These are phyloP conservation scores for Lecanicillium sp. DNA, from an alignment of 2,329 filamentous ascomycete genomes.

Conservation along the genomic window DNA sequence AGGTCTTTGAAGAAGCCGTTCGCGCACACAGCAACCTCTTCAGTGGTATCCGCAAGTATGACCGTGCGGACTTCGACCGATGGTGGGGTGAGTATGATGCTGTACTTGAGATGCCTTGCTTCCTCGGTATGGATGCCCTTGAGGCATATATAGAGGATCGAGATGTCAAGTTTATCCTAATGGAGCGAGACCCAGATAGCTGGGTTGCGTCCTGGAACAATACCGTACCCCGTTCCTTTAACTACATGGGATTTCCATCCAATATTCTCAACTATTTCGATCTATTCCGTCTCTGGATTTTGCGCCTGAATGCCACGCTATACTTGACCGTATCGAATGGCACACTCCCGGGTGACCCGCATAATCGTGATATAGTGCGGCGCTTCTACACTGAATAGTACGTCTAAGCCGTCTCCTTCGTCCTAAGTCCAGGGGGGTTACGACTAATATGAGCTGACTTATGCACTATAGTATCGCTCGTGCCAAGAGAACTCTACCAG, in stretches of 20 bases:
- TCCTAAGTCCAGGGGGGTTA: no score
- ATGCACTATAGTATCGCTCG: slow-evolving; percentile 19
- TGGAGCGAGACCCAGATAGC: slow-evolving; percentile 24
- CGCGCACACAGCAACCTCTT: slow-evolving; percentile 19
- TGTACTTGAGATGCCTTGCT: slow-evolving; percentile 1
- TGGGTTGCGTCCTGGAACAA: slow-evolving; percentile 24
- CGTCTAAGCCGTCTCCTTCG: no score
- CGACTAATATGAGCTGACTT: no score
- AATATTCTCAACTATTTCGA: slow-evolving; percentile 19
- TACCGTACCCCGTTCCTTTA: slow-evolving; percentile 12
- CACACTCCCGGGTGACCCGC: background rate
- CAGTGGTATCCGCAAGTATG: slow-evolving; percentile 22
- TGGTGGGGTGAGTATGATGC: slow-evolving; percentile 30
- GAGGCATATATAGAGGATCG: slow-evolving; percentile 25
- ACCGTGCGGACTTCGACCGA: slow-evolving; percentile 29
- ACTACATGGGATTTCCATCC: slow-evolving; percentile 13
- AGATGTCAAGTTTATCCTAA: slow-evolving; percentile 27
- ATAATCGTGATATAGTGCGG: slow-evolving; percentile 1
- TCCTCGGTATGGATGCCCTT: slow-evolving; percentile 21
- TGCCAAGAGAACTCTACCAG: slow-evolving; percentile 17
- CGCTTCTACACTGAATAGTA: no score
- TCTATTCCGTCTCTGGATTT: background rate
- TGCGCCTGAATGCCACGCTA: background rate
- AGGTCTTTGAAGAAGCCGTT: slow-evolving; percentile 21
- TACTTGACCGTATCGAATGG: slow-evolving; percentile 3